phyloP scores from a whole-genome alignment of 495 filamentous ascomycete species.

The Aspergillus haitiensis region DNA sequence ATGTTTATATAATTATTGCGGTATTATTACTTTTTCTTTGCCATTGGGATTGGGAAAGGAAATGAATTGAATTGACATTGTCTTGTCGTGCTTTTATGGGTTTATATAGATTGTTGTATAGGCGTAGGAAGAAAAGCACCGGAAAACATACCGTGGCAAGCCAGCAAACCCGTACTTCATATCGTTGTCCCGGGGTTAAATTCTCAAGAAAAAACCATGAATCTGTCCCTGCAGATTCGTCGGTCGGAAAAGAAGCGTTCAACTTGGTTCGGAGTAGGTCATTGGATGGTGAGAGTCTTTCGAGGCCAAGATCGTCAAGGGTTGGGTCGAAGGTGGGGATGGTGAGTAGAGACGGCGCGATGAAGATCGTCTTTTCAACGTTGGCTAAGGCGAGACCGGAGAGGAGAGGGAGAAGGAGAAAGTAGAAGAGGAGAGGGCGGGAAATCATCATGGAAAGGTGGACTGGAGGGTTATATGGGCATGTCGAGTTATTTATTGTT shows the following conservation, averaged over 20 bases:
- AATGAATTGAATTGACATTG: too few relatives aligned
- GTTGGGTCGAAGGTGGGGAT: slow-evolving; percentile 57
- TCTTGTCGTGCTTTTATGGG: background rate
- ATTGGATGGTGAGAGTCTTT: slow-evolving; percentile 58
- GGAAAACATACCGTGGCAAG: slow-evolving; percentile 72
- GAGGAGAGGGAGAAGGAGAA: slow-evolving; percentile 33
- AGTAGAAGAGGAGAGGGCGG: slow-evolving; percentile 15
- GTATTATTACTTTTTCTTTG: too few relatives aligned
- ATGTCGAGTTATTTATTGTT: background rate
- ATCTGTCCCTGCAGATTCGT: slow-evolving; percentile 55
- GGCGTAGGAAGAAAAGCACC: too few relatives aligned
- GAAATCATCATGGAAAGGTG: slow-evolving; percentile 11
- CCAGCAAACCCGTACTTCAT: slow-evolving; percentile 95
- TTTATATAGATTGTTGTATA: slow-evolving; percentile 1
- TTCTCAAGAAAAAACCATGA: slow-evolving; percentile 84
- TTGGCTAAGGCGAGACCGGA: slow-evolving; percentile 56
- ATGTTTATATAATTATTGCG: too few relatives aligned
- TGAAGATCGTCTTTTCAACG: slow-evolving; percentile 89
- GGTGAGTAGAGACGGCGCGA: slow-evolving; percentile 58
- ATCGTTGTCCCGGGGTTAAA: slow-evolving; percentile 70
- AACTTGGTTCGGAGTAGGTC: slow-evolving; percentile 60
- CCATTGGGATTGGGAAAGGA: too few relatives aligned
- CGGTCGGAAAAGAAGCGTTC: slow-evolving; percentile 63
- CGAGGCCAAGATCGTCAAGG: slow-evolving; percentile 65
- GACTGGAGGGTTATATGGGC: background rate